Percentiles rank a stretch among this genome's conserved stretches.
Conservation (phyloP, 495 filamentous ascomycete species). For the Aspergillus sclerotiicarbonarius region DNA sequence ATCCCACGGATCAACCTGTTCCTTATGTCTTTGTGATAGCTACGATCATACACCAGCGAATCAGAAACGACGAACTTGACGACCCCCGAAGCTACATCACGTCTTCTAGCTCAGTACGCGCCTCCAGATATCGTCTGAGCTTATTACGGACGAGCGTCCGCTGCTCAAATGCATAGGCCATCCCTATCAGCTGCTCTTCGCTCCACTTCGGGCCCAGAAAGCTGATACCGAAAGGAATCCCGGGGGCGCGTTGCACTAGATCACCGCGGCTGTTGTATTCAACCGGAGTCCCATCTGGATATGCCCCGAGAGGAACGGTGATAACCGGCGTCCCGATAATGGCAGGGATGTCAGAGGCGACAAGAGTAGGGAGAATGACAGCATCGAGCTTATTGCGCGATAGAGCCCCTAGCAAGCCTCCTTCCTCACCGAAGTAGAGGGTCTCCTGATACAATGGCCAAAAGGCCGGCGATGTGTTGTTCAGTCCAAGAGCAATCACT, state of each 20-base stretch:
- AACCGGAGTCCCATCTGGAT: slow-evolving; percentile 43
- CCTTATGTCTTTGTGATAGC: too few species aligned
- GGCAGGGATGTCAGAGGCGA: slow-evolving; percentile 43
- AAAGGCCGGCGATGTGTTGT: slow-evolving; percentile 42
- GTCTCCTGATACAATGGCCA: slow-evolving; percentile 44
- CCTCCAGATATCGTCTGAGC: slow-evolving; percentile 48
- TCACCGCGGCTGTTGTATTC: slow-evolving; percentile 34
- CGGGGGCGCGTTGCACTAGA: slow-evolving; percentile 44
- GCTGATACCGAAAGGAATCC: slow-evolving; percentile 56
- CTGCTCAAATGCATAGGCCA: slow-evolving; percentile 69
- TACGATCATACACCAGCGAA: not conserved
- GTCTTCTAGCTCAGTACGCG: slow-evolving; percentile 48
- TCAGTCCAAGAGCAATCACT: slow-evolving; percentile 34
- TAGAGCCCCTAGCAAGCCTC: slow-evolving; percentile 51
- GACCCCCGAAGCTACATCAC: not conserved
- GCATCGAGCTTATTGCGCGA: slow-evolving; percentile 47
- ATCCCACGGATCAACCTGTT: too few species aligned
- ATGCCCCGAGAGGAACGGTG: slow-evolving; percentile 53
- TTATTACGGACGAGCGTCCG: slow-evolving; percentile 49
- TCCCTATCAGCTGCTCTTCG: slow-evolving; percentile 59
- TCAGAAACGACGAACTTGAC: not conserved
- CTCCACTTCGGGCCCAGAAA: slow-evolving; percentile 58
- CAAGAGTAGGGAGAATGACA: slow-evolving; percentile 48
- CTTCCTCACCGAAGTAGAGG: slow-evolving; percentile 43
- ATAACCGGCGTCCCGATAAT: slow-evolving; percentile 50